phyloP scores from a whole-genome alignment of 31 red algal genomes.

The Odonthalia washingtoniensis region DNA sequence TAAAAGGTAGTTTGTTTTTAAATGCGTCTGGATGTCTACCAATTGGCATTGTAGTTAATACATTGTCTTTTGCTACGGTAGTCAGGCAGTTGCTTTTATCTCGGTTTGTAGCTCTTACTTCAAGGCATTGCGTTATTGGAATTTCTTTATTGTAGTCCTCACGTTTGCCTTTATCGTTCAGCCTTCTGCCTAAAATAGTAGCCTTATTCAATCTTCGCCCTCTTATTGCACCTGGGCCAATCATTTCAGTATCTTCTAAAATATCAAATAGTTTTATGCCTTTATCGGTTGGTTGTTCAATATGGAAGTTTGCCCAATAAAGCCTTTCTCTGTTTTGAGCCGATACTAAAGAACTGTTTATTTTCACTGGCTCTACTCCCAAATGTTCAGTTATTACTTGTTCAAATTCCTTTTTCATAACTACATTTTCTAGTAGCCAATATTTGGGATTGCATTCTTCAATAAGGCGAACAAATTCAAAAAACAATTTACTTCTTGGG shows the following conservation, averaged over 20 bases:
- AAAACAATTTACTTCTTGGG: neutral
- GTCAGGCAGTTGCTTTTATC: neutral
- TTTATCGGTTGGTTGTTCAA: neutral
- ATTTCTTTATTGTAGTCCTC: neutral
- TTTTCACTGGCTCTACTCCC: neutral
- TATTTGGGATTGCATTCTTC: neutral
- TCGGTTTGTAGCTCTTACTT: neutral
- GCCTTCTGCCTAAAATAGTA: neutral
- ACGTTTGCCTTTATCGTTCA: neutral
- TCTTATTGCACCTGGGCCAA: neutral
- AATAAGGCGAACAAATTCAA: neutral
- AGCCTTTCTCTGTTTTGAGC: neutral
- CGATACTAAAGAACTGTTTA: neutral
- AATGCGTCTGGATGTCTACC: constrained; percentile 10
- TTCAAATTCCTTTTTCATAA: constrained; percentile 16
- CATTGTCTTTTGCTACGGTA: constrained; percentile 3
- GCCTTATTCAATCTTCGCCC: neutral
- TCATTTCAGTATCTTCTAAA: neutral
- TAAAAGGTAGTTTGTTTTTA: constrained; percentile 2
- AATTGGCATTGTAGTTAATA: constrained; percentile 10
- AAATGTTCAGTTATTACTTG: neutral
- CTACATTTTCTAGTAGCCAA: constrained; percentile 11
- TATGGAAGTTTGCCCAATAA: constrained; percentile 1
- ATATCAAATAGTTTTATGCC: neutral
- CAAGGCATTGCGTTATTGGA: neutral